These are phyloP conservation scores for Takakia lepidozioides DNA, from an alignment of 225 moss, liverwort and hornwort species.

Conservation along the genomic window DNA sequence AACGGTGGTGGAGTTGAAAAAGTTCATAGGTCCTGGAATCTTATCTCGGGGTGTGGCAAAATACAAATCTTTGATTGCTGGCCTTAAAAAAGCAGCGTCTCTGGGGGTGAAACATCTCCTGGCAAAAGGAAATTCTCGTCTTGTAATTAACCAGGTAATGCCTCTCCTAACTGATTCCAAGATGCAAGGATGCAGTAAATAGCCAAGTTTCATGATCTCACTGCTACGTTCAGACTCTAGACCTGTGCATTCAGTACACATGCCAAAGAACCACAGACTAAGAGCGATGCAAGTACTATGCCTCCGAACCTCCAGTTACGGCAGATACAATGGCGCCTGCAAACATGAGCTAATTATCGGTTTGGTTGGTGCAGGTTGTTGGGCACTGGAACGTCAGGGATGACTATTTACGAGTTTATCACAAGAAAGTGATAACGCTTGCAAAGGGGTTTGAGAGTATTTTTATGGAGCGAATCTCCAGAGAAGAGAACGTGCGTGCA, in stretches of 20 bases:
- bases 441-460: constrained; percentile 19
- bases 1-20: constrained; percentile 24
- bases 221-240: too few relatives aligned
- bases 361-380: background rate
- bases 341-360: too few relatives aligned
- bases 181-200: too few relatives aligned
- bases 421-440: constrained; percentile 21
- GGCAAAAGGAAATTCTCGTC: too few relatives aligned
- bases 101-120: constrained; percentile 4
- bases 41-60: constrained; percentile 16
- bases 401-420: constrained; percentile 20
- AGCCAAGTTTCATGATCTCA: too few relatives aligned
- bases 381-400: constrained; percentile 33
- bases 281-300: background rate
- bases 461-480: constrained; percentile 30
- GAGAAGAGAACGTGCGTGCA: constrained; percentile 31
- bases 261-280: background rate
- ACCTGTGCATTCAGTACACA: constrained; percentile 11
- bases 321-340: too few relatives aligned
- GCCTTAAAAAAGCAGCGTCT: constrained; percentile 35
- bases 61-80: constrained; percentile 27
- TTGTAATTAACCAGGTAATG: constrained; percentile 9
- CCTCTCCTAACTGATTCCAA: too few relatives aligned
- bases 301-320: too few relatives aligned
- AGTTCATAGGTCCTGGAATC: constrained; percentile 1